These are phyloP conservation scores for Gaertneriomyces sp. DNA, from an alignment of 192 early-diverging fungal species.

Conservation along the genomic window DNA sequence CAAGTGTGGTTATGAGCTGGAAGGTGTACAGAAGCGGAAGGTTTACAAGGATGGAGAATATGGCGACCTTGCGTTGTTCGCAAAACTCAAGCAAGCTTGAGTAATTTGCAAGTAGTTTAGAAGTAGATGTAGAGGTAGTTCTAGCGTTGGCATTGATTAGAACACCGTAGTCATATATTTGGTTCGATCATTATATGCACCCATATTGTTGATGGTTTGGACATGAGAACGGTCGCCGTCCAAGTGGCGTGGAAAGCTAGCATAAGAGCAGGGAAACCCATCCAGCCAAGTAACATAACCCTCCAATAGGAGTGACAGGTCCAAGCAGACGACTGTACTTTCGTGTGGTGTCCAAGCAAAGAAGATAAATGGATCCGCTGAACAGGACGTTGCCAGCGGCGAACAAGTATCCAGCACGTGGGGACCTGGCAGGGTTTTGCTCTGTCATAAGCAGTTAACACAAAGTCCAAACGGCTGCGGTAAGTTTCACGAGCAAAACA, in stretches of 20 bases:
- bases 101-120: no score
- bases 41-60: no score
- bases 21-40: no score
- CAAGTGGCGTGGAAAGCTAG: constrained; percentile 7
- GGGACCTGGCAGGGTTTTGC: constrained; percentile 22
- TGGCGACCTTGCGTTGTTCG: no score
- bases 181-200: no score
- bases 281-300: constrained; percentile 52
- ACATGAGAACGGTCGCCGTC: neutral
- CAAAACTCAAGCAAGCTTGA: no score
- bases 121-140: no score
- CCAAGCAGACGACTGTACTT: constrained; percentile 44
- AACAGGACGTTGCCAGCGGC: constrained; percentile 50
- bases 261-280: constrained; percentile 39
- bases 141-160: no score
- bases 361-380: constrained; percentile 54
- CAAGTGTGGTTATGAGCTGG: no score
- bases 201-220: no score
- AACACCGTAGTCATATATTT: no score
- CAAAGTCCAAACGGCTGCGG: neutral
- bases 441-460: neutral
- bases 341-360: constrained; percentile 44
- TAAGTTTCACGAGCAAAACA: neutral
- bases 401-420: constrained; percentile 46
- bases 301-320: constrained; percentile 61